Percentiles rank a stretch among this genome's conserved stretches.
These are phyloP conservation scores for Agrocybe pediades DNA, from an alignment of 768 basidiomycete genomes.

Conservation along the genomic window DNA sequence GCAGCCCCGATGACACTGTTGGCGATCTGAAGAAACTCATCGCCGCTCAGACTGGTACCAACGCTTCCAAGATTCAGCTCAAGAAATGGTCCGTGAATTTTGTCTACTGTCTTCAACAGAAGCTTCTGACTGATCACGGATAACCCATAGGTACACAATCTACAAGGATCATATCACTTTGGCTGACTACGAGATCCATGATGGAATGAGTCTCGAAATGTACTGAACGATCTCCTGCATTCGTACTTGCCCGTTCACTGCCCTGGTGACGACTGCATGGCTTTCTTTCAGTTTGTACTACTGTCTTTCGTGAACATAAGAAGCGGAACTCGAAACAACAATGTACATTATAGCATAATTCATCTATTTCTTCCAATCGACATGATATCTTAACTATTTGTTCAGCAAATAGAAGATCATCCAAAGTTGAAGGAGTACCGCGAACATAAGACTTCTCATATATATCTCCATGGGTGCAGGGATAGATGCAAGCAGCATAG, in stretches of 20 bases:
- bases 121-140: neutral
- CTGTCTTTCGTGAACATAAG: neutral
- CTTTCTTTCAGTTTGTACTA: neutral
- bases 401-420: no score
- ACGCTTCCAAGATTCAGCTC: conserved; percentile 80
- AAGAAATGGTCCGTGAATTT: conserved; percentile 85
- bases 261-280: neutral
- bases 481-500: no score
- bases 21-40: conserved; percentile 98
- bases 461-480: no score
- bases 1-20: conserved; percentile 93
- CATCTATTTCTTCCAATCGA: no score
- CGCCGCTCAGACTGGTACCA: conserved; percentile 93
- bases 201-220: conserved; percentile 94
- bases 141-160: conserved; percentile 73
- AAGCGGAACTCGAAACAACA: neutral
- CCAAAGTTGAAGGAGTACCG: no score
- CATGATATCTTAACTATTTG: no score
- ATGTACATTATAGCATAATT: neutral
- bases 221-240: conserved; percentile 47
- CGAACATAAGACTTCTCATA: no score
- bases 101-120: neutral
- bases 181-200: conserved; percentile 89
- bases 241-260: neutral
- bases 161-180: conserved; percentile 98